phyloP scores from a whole-genome alignment of 2,329 filamentous ascomycete species.

The Bipolaris bicolor region DNA sequence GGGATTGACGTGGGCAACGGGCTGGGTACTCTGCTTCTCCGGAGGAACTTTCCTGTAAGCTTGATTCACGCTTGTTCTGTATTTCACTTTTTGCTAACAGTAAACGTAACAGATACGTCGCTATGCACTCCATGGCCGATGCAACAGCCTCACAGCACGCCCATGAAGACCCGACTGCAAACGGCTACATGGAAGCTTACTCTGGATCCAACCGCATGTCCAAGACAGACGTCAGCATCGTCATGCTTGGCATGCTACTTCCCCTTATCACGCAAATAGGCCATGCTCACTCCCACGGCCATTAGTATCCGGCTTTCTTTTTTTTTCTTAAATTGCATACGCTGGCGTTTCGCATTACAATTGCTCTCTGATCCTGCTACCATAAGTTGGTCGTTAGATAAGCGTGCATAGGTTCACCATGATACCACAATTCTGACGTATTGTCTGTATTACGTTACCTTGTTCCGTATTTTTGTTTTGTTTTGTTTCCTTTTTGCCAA shows the following conservation, averaged over 20 bases:
- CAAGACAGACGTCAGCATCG: conserved; percentile 62
- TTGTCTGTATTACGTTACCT: background rate
- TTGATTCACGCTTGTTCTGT: conserved; percentile 31
- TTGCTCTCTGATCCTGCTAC: background rate
- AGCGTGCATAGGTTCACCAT: background rate
- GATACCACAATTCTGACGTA: background rate
- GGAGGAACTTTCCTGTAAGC: conserved; percentile 92
- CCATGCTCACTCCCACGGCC: conserved; percentile 64
- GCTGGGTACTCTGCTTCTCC: conserved; percentile 91
- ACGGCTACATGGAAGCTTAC: conserved; percentile 62
- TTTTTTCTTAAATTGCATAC: conserved; percentile 7
- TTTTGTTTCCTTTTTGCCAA: background rate
- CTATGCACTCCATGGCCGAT: conserved; percentile 98
- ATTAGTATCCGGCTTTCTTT: background rate
- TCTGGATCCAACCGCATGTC: conserved; percentile 57
- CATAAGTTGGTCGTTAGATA: background rate
- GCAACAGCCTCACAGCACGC: conserved; percentile 51
- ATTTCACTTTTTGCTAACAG: background rate
- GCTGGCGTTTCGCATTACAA: conserved; percentile 14
- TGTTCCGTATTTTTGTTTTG: too few species aligned
- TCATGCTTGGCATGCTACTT: conserved; percentile 77
- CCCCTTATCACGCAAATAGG: conserved; percentile 79
- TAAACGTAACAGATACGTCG: conserved; percentile 74
- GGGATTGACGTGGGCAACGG: conserved; percentile 82
- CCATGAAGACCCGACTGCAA: conserved; percentile 47